Evolutionary conservation across 345 rosid species (phyloP).

Genomic region (Rhodamnia argentea): DNA sequence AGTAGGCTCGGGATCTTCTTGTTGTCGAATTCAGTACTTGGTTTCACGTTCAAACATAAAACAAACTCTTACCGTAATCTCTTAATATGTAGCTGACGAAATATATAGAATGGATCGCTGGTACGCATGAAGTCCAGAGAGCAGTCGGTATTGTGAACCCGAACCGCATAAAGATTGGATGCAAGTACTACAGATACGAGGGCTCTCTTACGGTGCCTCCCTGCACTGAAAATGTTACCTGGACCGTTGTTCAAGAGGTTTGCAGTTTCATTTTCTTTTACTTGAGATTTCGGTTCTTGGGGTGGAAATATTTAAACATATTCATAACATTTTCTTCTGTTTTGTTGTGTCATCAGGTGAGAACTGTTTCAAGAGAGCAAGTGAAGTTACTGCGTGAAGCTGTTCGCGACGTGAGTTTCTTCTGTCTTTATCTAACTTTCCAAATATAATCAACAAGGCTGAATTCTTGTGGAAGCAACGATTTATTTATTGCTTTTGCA

Average conservation of each 20-base stretch:
- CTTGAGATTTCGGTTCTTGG: background rate
- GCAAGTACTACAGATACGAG: conserved; percentile 60
- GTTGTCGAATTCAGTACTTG: background rate
- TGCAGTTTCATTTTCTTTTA: background rate
- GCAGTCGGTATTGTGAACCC: conserved; percentile 45
- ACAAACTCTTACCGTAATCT: background rate
- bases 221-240: conserved; percentile 59
- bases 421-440: background rate
- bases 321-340: background rate
- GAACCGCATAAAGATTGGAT: conserved; percentile 31
- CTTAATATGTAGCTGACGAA: conserved; percentile 21
- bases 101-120: conserved; percentile 20
- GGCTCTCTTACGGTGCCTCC: conserved; percentile 95
- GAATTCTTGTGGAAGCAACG: too few species aligned
- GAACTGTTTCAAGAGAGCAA: conserved; percentile 56
- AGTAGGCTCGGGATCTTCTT: conserved; percentile 16
- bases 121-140: conserved; percentile 10
- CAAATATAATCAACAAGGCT: background rate
- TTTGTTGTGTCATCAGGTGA: conserved; percentile 22
- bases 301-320: background rate
- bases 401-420: conserved; percentile 61
- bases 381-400: conserved; percentile 56
- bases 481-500: conserved; percentile 11
- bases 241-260: conserved; percentile 63
- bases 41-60: background rate